Conservation (phyloP, 768 basidiomycete genomes). For the Pleurotus pulmonarius region DNA sequence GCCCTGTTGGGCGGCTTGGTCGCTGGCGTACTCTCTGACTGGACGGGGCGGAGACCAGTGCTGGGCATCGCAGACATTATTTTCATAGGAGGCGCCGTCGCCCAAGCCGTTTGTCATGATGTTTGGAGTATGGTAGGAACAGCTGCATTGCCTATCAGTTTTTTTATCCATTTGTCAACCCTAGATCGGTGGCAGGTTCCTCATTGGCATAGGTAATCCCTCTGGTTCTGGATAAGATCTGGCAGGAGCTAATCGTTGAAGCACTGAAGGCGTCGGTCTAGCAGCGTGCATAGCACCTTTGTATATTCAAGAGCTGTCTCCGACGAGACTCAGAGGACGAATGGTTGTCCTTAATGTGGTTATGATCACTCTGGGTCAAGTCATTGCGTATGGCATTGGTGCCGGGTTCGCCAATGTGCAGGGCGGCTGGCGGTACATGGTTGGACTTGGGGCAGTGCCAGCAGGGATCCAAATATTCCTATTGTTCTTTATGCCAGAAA, state of each 20-base stretch:
- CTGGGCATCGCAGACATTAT: constrained; percentile 66
- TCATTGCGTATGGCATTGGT: constrained; percentile 73
- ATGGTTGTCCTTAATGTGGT: constrained; percentile 84
- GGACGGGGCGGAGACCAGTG: constrained; percentile 62
- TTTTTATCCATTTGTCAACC: background rate
- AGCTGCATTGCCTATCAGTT: background rate
- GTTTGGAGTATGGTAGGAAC: constrained; percentile 64
- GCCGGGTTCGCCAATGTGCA: constrained; percentile 57
- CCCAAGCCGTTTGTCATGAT: constrained; percentile 65
- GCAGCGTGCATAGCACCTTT: constrained; percentile 78
- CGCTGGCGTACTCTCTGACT: constrained; percentile 68
- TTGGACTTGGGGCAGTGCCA: constrained; percentile 70
- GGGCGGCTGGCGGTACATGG: constrained; percentile 83
- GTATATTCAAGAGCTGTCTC: constrained; percentile 82
- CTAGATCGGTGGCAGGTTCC: constrained; percentile 67
- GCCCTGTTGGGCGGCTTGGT: constrained; percentile 72
- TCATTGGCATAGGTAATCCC: constrained; percentile 53
- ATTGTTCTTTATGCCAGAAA: constrained; percentile 71
- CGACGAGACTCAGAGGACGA: constrained; percentile 67
- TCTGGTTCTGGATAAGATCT: background rate
- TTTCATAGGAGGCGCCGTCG: constrained; percentile 72
- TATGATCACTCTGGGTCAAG: constrained; percentile 78
- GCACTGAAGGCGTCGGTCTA: constrained; percentile 48
- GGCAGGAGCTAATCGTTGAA: background rate
- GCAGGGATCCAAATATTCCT: constrained; percentile 59